These are phyloP conservation scores for Ettlia oleoabundans DNA, from an alignment of 139 green algal species.

Conservation along the genomic window DNA sequence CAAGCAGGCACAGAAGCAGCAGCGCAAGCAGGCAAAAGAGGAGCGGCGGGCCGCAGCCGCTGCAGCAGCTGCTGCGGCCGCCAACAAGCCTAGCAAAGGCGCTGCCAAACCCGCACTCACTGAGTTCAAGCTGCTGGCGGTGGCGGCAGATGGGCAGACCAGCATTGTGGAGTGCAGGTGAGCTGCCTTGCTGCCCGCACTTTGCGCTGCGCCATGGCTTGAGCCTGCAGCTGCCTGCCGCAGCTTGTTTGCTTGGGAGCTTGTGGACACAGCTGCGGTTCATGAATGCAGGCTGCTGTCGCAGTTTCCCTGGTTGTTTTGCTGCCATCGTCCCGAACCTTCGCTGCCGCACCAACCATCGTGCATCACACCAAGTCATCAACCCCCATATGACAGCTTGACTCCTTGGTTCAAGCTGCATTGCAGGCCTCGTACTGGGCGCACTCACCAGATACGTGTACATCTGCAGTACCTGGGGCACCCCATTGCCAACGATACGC, in stretches of 20 bases:
- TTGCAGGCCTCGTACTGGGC: slow-evolving; percentile 59
- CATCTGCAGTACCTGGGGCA: slow-evolving; percentile 74
- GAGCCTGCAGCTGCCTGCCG: too few species aligned
- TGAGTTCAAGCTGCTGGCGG: slow-evolving; percentile 56
- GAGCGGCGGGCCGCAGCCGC: background rate
- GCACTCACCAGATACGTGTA: slow-evolving; percentile 81
- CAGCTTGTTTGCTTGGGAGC: too few species aligned
- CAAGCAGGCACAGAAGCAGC: slow-evolving; percentile 9
- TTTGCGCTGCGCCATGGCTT: too few species aligned
- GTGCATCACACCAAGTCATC: background rate
- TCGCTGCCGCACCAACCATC: background rate
- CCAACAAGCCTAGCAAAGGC: background rate
- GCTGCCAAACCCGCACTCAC: slow-evolving; percentile 51
- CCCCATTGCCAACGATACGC: slow-evolving; percentile 79
- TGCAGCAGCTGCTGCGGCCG: background rate
- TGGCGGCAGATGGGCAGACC: slow-evolving; percentile 63
- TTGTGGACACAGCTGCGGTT: too few species aligned
- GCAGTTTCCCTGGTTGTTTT: too few species aligned
- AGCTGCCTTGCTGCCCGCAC: background rate
- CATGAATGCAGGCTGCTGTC: too few species aligned
- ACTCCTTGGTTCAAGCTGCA: background rate
- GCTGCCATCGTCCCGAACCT: background rate
- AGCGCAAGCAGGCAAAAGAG: slow-evolving; percentile 17
- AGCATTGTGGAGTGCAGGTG: slow-evolving; percentile 73
- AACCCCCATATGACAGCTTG: too few species aligned